Percentiles rank a stretch among this genome's conserved stretches.
Conservation (phyloP, 2,329 filamentous ascomycete species). For the Pseudopithomyces maydicus region DNA sequence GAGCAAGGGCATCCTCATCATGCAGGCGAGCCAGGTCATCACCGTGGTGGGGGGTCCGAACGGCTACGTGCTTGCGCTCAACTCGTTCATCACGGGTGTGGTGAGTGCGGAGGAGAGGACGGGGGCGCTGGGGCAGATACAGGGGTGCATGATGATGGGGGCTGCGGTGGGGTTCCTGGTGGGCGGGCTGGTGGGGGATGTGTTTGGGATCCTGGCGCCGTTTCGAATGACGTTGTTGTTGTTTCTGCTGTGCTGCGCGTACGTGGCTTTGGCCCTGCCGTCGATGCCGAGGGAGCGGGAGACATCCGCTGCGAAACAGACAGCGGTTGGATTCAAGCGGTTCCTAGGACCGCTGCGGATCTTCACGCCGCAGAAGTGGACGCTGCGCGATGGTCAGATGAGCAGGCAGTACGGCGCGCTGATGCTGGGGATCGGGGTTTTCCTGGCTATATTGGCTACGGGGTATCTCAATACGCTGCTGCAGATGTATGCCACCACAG, state of each 20-base stretch:
- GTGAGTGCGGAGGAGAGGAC: constrained; percentile 66
- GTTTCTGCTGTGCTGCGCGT: constrained; percentile 53
- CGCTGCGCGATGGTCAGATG: constrained; percentile 56
- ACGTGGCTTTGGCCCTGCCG: constrained; percentile 50
- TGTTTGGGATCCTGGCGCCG: constrained; percentile 66
- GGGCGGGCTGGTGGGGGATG: constrained; percentile 68
- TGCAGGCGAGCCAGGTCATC: constrained; percentile 70
- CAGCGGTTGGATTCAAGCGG: constrained; percentile 50
- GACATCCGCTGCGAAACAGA: constrained; percentile 22
- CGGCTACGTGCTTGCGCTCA: constrained; percentile 71
- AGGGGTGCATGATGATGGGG: constrained; percentile 71
- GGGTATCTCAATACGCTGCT: constrained; percentile 68
- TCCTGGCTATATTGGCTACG: constrained; percentile 70
- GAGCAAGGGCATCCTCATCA: constrained; percentile 67
- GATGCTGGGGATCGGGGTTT: constrained; percentile 69
- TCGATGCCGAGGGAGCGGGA: constrained; percentile 55
- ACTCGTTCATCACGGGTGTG: constrained; percentile 70
- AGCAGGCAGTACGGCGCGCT: constrained; percentile 65
- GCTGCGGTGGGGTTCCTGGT: constrained; percentile 67
- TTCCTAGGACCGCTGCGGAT: constrained; percentile 69
- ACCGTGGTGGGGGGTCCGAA: constrained; percentile 71
- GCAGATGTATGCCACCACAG: constrained; percentile 55
- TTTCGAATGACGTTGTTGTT: constrained; percentile 67
- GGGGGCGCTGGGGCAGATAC: constrained; percentile 67
- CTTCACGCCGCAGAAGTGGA: constrained; percentile 63